Base-by-base conservation (phyloP, 2,329 filamentous ascomycete genomes). In the Torrubiella hemipterigena region DNA sequence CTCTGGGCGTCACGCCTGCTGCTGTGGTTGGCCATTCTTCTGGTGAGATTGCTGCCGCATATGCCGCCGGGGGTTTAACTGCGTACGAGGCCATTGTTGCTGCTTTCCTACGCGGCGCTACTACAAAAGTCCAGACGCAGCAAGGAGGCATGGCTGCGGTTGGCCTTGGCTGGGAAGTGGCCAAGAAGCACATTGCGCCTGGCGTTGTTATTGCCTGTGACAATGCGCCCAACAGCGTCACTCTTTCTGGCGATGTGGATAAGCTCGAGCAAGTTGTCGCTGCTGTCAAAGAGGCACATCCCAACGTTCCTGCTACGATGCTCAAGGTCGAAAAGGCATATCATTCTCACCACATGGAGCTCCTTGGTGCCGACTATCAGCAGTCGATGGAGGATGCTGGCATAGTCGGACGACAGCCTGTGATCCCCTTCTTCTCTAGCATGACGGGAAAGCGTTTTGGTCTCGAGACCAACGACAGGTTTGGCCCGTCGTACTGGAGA, bases 281-380 rank as follows among this genome's bases (percentile, higher is more conserved):
- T 2, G 37, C 36, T 1, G 44, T 61, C 24, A 46, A 54, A 30
- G 17, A 41, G 7, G 41, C 35, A 1, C 34, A 43, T 5, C 50
- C 54, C 0, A 50, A 48, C 12, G 46, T 47, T 0, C 45, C 55
- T 13, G 45, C 50, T 2, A 45, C 52, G 2, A 27, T 44, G 7
- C 39, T 63, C 3, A 52, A 54, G 24, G 52, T 59, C 1, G 49
- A 57, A n/a, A 55, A 48, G 32, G 59, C 59, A 0, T 65, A 61
- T 32, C 60, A 63, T 42, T 63, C 60, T 1, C 43, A 50, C 18
- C 52, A 55, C 26, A 55, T 57, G 52, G 32, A 33, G 2, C 40
- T 41, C 3, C 42, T 52, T 9, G 46, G 45, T 9, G 24, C 22
- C 2, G 20, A 33, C 4, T 55, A 54, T 35, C 30, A 43, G 17